Conservation (phyloP, 1,284 basidiomycete species). For the Prillingera fragicola region DNA sequence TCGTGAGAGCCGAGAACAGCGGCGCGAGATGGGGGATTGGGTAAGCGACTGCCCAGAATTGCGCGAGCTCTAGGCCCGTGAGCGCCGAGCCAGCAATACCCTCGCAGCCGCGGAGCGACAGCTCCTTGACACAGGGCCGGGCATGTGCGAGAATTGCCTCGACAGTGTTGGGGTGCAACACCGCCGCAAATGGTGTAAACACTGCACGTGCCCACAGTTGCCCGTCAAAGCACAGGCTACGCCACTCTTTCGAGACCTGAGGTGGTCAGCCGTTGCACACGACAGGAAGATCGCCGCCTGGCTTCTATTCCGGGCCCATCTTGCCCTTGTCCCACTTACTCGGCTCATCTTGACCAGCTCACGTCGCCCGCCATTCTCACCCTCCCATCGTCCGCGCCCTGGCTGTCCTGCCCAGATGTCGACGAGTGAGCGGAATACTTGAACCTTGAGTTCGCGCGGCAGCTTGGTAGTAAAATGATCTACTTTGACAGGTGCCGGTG, state of each 20-base stretch:
- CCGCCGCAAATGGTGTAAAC: slow-evolving; percentile 56
- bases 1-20: slow-evolving; percentile 27
- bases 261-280: neutral
- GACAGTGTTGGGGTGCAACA: slow-evolving; percentile 35
- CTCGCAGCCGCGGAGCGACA: slow-evolving; percentile 65
- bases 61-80: slow-evolving; percentile 2
- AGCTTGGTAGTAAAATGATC: slow-evolving; percentile 51
- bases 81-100: slow-evolving; percentile 50
- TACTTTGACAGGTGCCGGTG: slow-evolving; percentile 1
- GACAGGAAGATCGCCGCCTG: neutral
- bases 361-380: slow-evolving; percentile 62
- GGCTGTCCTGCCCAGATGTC: slow-evolving; percentile 51
- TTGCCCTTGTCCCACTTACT: slow-evolving; percentile 53
- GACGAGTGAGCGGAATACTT: slow-evolving; percentile 53
- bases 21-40: neutral
- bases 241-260: slow-evolving; percentile 80
- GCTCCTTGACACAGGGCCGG: slow-evolving; percentile 60
- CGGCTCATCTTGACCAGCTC: slow-evolving; percentile 73
- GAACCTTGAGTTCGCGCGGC: slow-evolving; percentile 67
- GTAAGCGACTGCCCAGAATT: slow-evolving; percentile 2
- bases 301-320: neutral
- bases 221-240: slow-evolving; percentile 71
- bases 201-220: slow-evolving; percentile 72
- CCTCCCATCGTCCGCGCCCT: slow-evolving; percentile 64
- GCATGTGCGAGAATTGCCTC: slow-evolving; percentile 35